Base-by-base conservation (phyloP, 208 protist species). In the Trypanosoma avium region DNA sequence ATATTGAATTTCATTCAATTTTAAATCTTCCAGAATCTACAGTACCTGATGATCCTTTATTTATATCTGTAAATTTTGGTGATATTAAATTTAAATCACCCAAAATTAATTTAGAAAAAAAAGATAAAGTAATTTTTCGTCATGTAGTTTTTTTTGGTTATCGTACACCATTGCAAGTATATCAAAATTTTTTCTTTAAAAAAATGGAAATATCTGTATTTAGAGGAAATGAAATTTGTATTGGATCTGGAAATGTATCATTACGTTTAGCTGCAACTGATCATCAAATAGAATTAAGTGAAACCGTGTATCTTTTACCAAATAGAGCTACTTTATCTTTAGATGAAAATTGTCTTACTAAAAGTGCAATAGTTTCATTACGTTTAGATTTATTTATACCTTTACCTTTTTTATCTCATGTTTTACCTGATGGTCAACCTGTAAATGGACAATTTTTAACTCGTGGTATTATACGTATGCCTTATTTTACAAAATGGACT, bases 361-460 rank as follows among this genome's bases (percentile, higher is more conserved):
- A 72, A 17, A 75, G 57, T 21, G 79, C 77, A 46, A 83, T 63
- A 13, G 64, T 90, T 13, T 66, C 61, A 13, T 61, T 92, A 33
- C 68, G 26, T 40, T 46, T 91, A n/a, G 75, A 95, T 71, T 88
- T 91, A 62, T 80, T 82, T 47, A 48, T 65, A 3, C 82, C 84
- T 3, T 76, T 92, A 7, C 75, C 83, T 0, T 47, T 32, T n/a
- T 45, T 82, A 22, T 63, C 55, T 19, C 89, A 95, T 69, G 86
- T 95, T 3, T 67, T 77, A 42, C 59, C 73, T 26, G 61, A 67
- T 12, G 89, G 85, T 7, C 38, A 30, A 29, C 47, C 67, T 10
- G 48, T 59, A 12, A 53, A 58, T 12, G 67, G 67, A 3, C 58
- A 64, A 0, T 86, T 92, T 61, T 65, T 95, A 35, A 86, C 89